phyloP scores from a whole-genome alignment of 805 yeast genomes.

The Pichia gijzeniarum region DNA sequence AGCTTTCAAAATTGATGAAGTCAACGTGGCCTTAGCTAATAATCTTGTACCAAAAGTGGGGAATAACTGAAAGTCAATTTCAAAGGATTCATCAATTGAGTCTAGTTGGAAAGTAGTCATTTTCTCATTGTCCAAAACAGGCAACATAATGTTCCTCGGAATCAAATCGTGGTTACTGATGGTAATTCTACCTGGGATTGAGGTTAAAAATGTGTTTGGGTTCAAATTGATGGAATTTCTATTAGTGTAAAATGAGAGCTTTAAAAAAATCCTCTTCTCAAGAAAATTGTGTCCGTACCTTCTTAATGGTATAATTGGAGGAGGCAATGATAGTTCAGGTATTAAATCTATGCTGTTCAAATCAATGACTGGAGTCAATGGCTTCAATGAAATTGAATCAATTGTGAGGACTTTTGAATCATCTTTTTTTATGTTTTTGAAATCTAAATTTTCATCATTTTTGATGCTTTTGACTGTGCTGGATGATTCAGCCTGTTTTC shows the following conservation, averaged over 20 bases:
- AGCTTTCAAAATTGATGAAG: constrained; percentile 45
- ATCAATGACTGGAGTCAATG: constrained; percentile 14
- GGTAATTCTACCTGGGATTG: constrained; percentile 77
- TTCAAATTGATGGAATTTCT: constrained; percentile 39
- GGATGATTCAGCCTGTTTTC: neutral
- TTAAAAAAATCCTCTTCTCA: constrained; percentile 82
- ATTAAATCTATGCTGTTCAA: constrained; percentile 57
- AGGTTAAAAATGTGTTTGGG: constrained; percentile 37
- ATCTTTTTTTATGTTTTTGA: neutral
- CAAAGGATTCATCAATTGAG: constrained; percentile 55
- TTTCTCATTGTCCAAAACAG: constrained; percentile 61
- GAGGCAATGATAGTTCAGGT: constrained; percentile 89
- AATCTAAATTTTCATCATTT: neutral
- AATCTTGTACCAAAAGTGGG: constrained; percentile 93
- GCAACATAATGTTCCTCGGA: constrained; percentile 80
- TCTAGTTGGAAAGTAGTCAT: constrained; percentile 77
- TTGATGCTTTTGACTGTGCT: neutral
- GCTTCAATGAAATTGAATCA: constrained; percentile 7
- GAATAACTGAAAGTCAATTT: constrained; percentile 81
- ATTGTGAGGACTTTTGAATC: neutral
- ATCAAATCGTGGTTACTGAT: constrained; percentile 74
- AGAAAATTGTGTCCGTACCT: constrained; percentile 94
- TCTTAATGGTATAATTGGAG: constrained; percentile 90
- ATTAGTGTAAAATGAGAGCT: constrained; percentile 55
- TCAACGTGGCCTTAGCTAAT: constrained; percentile 81